phyloP scores from a whole-genome alignment of 129 eudicot genomes.

The Tagetes erecta region DNA sequence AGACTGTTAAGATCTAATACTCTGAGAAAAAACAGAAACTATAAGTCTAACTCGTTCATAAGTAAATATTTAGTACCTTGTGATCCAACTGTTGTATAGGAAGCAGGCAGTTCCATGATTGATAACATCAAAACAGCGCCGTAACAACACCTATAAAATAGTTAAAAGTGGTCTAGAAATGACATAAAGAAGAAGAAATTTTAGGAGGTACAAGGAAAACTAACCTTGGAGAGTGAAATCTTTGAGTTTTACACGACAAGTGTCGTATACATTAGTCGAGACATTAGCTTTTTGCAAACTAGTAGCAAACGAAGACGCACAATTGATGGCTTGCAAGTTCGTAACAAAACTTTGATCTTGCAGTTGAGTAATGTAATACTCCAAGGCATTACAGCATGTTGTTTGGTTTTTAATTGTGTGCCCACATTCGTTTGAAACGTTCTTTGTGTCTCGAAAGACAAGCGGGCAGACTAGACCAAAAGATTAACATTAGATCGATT shows the following conservation, averaged over 20 bases:
- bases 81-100: constrained; percentile 47
- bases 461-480: constrained; percentile 60
- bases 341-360: constrained; percentile 72
- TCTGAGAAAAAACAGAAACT: too few species aligned
- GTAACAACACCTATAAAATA: constrained; percentile 1
- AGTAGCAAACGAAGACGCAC: constrained; percentile 55
- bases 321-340: constrained; percentile 64
- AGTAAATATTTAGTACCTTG: constrained; percentile 36
- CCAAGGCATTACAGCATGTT: constrained; percentile 56
- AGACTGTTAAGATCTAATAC: too few species aligned
- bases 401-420: constrained; percentile 35
- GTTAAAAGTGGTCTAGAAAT: constrained; percentile 3
- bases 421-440: constrained; percentile 51
- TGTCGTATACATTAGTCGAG: constrained; percentile 44
- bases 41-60: neutral
- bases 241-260: constrained; percentile 60
- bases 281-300: constrained; percentile 49
- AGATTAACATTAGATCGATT: neutral
- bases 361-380: constrained; percentile 40
- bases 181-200: neutral
- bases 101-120: constrained; percentile 13
- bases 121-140: constrained; percentile 8
- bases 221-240: constrained; percentile 75
- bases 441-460: constrained; percentile 41
- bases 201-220: constrained; percentile 4